Conservation (phyloP, 495 filamentous ascomycete species). For the Evansstolkia leycettana region DNA sequence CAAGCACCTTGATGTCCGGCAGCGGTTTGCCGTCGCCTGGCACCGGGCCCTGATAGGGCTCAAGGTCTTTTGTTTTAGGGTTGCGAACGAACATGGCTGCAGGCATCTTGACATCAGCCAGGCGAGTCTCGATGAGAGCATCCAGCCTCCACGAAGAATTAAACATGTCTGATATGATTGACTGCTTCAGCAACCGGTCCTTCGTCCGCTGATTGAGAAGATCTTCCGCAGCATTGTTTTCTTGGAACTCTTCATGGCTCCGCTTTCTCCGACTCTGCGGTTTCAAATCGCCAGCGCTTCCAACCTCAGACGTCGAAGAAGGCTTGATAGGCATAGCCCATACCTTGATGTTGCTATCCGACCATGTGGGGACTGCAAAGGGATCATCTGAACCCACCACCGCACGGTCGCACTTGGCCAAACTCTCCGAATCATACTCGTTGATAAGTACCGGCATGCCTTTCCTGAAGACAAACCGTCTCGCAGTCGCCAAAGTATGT, state of each 20-base stretch:
- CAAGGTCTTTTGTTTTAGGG: conserved; percentile 46
- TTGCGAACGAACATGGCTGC: conserved; percentile 60
- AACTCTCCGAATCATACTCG: conserved; percentile 45
- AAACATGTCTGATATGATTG: conserved; percentile 70
- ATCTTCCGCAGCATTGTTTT: conserved; percentile 9
- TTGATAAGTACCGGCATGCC: conserved; percentile 54
- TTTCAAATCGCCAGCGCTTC: conserved; percentile 2
- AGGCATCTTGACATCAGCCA: conserved; percentile 54
- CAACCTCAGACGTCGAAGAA: conserved; percentile 1
- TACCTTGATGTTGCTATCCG: conserved; percentile 62
- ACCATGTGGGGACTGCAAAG: conserved; percentile 49
- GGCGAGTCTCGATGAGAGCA: conserved; percentile 46
- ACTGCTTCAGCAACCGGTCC: conserved; percentile 40
- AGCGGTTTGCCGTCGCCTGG: conserved; percentile 36
- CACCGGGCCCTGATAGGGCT: conserved; percentile 53
- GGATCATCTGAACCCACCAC: conserved; percentile 15
- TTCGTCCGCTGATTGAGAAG: conserved; percentile 14
- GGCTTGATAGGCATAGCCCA: conserved; percentile 62
- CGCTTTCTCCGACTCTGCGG: conserved; percentile 43
- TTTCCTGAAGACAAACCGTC: conserved; percentile 80
- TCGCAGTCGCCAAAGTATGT: conserved; percentile 68
- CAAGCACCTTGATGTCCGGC: conserved; percentile 59
- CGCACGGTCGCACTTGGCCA: conserved; percentile 7
- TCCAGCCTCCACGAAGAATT: conserved; percentile 64
- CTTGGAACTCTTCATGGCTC: conserved; percentile 44